Percentiles rank a stretch among this genome's conserved stretches.
Conservation (phyloP, 78 protist genomes). For the Diacronema lutheri region DNA sequence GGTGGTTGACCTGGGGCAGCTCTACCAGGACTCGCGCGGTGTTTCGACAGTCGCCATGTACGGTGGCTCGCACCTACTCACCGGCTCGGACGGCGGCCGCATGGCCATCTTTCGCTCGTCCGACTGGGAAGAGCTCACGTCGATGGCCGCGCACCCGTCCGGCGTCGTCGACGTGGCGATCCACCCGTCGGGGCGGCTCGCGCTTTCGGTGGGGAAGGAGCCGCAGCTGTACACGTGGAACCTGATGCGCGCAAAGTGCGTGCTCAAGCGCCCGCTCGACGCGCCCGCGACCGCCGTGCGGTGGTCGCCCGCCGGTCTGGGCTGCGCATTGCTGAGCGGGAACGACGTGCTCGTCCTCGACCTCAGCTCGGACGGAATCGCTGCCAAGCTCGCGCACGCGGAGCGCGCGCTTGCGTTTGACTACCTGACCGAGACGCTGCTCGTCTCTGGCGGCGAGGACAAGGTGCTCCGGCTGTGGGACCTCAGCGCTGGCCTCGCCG, state of each 20-base stretch:
- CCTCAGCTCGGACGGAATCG: background rate
- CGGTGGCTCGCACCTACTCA: background rate
- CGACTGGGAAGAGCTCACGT: conserved; percentile 2
- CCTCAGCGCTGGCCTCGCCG: background rate
- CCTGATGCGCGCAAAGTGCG: background rate
- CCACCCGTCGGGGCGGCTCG: conserved; percentile 14
- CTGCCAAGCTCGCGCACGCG: background rate
- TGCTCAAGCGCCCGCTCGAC: background rate
- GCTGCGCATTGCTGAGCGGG: background rate
- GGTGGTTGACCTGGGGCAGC: background rate
- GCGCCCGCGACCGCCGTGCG: background rate
- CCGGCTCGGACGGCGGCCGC: background rate
- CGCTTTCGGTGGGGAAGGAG: background rate
- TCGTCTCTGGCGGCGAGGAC: background rate
- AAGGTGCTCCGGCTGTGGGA: background rate
- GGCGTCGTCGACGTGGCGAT: background rate
- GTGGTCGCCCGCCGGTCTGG: background rate
- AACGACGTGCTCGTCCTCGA: background rate
- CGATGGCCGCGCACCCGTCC: background rate
- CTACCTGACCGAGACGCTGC: background rate
- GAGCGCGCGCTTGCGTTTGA: background rate
- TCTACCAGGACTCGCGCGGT: background rate
- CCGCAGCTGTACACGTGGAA: background rate
- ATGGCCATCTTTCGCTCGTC: background rate
- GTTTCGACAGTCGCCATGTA: background rate